A percentile compares a stretch with the other conserved stretches of the same genome.
These are phyloP conservation scores for Xylariaceae sp. DNA, from an alignment of 2,329 filamentous ascomycete species.

Conservation along the genomic window DNA sequence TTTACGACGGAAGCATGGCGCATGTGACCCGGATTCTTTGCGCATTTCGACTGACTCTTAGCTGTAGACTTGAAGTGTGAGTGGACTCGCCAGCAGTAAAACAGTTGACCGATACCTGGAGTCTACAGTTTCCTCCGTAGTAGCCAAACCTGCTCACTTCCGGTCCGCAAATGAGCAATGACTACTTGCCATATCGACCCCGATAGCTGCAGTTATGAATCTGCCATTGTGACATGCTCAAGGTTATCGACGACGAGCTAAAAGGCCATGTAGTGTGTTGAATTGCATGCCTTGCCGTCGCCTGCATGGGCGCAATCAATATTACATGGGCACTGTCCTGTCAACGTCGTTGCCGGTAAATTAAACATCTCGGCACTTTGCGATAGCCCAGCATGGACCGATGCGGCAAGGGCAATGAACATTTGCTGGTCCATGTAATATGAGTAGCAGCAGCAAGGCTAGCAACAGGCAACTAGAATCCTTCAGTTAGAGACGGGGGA, in stretches of 20 bases:
- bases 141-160: slow-evolving; percentile 12
- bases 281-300: no score
- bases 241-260: no score
- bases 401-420: neutral
- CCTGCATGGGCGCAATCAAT: no score
- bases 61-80: no score
- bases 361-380: no score
- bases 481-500: neutral
- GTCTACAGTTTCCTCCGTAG: no score
- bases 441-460: neutral
- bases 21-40: neutral
- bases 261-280: neutral
- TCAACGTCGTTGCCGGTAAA: no score
- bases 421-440: neutral
- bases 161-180: slow-evolving; percentile 12
- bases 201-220: slow-evolving; percentile 9
- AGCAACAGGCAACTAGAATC: neutral
- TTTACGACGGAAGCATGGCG: slow-evolving; percentile 2
- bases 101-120: no score
- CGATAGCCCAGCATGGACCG: slow-evolving; percentile 1
- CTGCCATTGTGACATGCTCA: neutral
- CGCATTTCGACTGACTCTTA: slow-evolving; percentile 1
- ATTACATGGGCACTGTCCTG: no score
- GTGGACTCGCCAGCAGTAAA: slow-evolving; percentile 2
- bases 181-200: no score